A percentile compares a stretch with the other conserved stretches of the same genome.
These are phyloP conservation scores for Pichia sp. DNA, from an alignment of 1,139 yeast species.

Conservation along the genomic window DNA sequence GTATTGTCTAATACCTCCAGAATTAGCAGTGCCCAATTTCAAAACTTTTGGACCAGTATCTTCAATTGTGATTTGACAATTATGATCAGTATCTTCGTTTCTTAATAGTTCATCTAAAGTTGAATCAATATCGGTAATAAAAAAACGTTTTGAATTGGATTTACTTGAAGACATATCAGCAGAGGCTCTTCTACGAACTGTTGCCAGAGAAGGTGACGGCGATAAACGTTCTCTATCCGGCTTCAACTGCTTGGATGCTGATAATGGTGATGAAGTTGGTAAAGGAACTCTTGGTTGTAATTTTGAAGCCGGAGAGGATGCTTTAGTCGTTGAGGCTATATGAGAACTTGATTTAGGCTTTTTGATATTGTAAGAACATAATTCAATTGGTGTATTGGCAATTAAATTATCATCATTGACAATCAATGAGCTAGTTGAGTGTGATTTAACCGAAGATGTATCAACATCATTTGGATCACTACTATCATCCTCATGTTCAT, in stretches of 20 bases:
- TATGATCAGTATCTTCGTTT: slow-evolving; percentile 81
- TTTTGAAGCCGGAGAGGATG: not conserved
- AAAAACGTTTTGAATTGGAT: slow-evolving; percentile 46
- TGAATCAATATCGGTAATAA: slow-evolving; percentile 66
- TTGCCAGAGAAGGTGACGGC: slow-evolving; percentile 14
- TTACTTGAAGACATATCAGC: slow-evolving; percentile 49
- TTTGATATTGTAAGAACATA: not conserved
- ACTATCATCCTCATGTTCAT: not conserved
- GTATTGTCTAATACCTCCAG: slow-evolving; percentile 67
- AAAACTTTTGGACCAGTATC: slow-evolving; percentile 91
- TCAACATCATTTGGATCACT: slow-evolving; percentile 1
- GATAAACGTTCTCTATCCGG: not conserved
- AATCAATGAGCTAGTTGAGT: slow-evolving; percentile 11
- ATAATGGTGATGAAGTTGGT: slow-evolving; percentile 2
- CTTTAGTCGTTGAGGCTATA: not conserved
- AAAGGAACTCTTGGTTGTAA: not conserved
- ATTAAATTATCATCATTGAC: slow-evolving; percentile 5
- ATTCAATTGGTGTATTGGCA: not conserved
- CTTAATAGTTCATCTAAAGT: slow-evolving; percentile 65
- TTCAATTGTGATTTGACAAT: slow-evolving; percentile 85
- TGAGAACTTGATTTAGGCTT: not conserved
- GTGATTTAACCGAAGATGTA: not conserved
- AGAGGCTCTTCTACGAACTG: slow-evolving; percentile 50
- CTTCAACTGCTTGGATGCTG: not conserved
- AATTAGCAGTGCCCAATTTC: slow-evolving; percentile 75